Base-by-base conservation (phyloP, 2,329 filamentous ascomycete genomes). In the Colletotrichum sp. region DNA sequence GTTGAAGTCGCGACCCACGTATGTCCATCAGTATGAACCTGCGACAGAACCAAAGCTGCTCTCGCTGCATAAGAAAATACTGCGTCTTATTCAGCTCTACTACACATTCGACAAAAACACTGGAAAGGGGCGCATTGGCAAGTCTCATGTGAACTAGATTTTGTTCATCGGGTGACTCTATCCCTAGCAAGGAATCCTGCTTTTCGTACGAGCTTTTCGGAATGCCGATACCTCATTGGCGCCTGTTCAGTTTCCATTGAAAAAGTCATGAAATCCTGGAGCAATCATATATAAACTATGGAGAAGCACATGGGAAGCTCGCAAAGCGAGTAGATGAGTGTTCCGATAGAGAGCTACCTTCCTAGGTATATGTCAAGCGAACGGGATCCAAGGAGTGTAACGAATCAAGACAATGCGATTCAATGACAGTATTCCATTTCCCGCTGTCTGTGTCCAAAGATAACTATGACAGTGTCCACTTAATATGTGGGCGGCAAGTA, bases 391-490 rank as follows among this genome's bases (percentile, higher is more conserved):
- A n/a, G 2, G 39, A n/a, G 39, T 10, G 9, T 0, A 44, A n/a
- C 18, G 3, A 44, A 44, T n/a, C 5, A 44, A 8, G 26, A 26
- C 26, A 26, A 28, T 28, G 26, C 26, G 26, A 28, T 28, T 28
- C 26, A 28, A 28, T 28, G 26, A 28, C 26, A 28, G 34, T 7
- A 16, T 36, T 39, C 15, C 8, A 8, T 4, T 18, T 39, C 39
- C 18, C 9, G 9, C 18, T n/a, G 5, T 44, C 1, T 44, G 9
- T n/a, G 16, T 44, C 39, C 18, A 49, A 0, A n/a, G 18, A n/a
- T n/a, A 49, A 2, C 0, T 0, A 4, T 0, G 1, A n/a, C 6
- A 4, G 18, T 49, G 18, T 49, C 0, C 9, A 49, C 0, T 49
- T 0, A 4, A 49, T 49, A 1, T 4, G 18, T 0, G 39, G 39